Percentiles rank a stretch among this genome's conserved stretches.
Evolutionary conservation across 139 green algal species (phyloP).

Genomic region (Volvox africanus): DNA sequence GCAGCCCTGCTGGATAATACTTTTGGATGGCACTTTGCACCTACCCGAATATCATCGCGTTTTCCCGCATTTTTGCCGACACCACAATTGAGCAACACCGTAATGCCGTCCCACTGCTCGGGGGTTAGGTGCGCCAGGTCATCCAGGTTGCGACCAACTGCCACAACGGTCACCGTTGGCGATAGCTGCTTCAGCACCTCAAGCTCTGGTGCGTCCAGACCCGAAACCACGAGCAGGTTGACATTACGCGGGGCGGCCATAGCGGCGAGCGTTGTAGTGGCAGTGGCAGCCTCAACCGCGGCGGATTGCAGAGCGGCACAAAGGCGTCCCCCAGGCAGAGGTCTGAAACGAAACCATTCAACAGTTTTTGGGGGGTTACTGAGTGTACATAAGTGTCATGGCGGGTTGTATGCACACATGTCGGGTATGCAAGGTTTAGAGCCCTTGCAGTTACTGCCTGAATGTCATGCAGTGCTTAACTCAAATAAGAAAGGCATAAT

Average conservation of each 20-base stretch:
- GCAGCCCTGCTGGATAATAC: too few species aligned
- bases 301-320: too few species aligned
- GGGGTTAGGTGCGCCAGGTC: constrained; percentile 55
- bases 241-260: not conserved
- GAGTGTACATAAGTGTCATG: too few species aligned
- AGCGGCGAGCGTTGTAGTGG: not conserved
- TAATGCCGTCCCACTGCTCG: constrained; percentile 61
- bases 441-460: too few species aligned
- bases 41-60: constrained; percentile 64
- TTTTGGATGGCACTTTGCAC: not conserved
- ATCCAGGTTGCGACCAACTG: constrained; percentile 5
- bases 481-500: too few species aligned
- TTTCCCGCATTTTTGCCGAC: constrained; percentile 63
- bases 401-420: too few species aligned
- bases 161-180: constrained; percentile 46
- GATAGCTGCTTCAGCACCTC: constrained; percentile 63
- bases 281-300: not conserved
- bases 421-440: too few species aligned
- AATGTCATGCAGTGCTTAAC: too few species aligned
- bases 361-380: too few species aligned
- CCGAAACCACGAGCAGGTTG: constrained; percentile 68
- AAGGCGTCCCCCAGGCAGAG: too few species aligned
- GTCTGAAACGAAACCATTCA: too few species aligned
- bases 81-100: constrained; percentile 75
- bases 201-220: constrained; percentile 62